These are phyloP conservation scores for Oidium heveae DNA, from an alignment of 2,329 filamentous ascomycete species.

Conservation along the genomic window DNA sequence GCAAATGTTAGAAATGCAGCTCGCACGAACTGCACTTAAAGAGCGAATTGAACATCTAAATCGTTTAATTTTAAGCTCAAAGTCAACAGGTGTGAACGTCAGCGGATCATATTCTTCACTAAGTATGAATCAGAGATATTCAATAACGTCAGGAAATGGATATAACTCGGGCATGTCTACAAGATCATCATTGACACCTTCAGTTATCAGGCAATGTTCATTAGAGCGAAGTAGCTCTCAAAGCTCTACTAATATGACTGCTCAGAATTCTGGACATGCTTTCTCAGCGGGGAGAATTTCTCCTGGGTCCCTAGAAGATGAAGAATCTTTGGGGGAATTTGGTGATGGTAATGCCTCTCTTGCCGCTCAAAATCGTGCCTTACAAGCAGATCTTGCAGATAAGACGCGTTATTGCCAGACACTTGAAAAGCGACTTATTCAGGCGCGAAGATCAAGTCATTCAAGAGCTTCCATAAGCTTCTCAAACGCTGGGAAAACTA, in stretches of 20 bases:
- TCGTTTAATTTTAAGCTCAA: slow-evolving; percentile 79
- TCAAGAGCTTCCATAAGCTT: slow-evolving; percentile 62
- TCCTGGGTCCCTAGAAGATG: slow-evolving; percentile 21
- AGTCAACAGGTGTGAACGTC: slow-evolving; percentile 78
- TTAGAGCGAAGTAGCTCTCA: slow-evolving; percentile 41
- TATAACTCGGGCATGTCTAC: slow-evolving; percentile 29
- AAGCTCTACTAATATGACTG: slow-evolving; percentile 23
- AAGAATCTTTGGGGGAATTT: slow-evolving; percentile 55
- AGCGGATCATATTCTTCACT: slow-evolving; percentile 46
- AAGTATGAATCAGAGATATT: slow-evolving; percentile 36
- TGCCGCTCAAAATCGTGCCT: slow-evolving; percentile 63
- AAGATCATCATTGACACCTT: slow-evolving; percentile 46
- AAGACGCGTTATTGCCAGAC: slow-evolving; percentile 94
- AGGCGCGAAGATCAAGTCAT: slow-evolving; percentile 74
- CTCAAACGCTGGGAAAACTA: slow-evolving; percentile 28
- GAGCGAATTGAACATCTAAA: slow-evolving; percentile 96
- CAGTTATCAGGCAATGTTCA: slow-evolving; percentile 19
- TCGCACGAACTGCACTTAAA: slow-evolving; percentile 83
- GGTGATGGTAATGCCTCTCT: slow-evolving; percentile 68
- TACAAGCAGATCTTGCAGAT: slow-evolving; percentile 86
- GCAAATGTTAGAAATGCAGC: slow-evolving; percentile 95
- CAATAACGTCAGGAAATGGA: slow-evolving; percentile 14
- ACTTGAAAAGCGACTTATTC: slow-evolving; percentile 71
- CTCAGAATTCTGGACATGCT: slow-evolving; percentile 8
- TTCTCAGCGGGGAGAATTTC: slow-evolving; percentile 10